Conservation (phyloP, 495 filamentous ascomycete genomes). For the Ramalina intermedia region DNA sequence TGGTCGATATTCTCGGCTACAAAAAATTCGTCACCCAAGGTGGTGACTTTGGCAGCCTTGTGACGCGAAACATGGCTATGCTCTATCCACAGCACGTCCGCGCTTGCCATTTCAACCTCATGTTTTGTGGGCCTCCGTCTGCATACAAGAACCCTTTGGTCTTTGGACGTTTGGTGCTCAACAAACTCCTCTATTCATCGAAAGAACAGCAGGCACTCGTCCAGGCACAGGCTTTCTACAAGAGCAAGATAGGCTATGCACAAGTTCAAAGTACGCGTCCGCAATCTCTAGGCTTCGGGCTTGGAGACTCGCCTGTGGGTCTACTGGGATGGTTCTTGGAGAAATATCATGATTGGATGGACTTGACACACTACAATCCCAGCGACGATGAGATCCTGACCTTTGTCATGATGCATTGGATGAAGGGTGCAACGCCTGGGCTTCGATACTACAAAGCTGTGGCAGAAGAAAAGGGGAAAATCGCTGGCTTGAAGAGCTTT, state of each 20-base stretch:
- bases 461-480: not conserved
- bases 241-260: conserved; percentile 14
- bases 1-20: conserved; percentile 21
- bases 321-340: conserved; percentile 25
- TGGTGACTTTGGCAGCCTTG: conserved; percentile 21
- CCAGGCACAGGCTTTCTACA: conserved; percentile 11
- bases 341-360: conserved; percentile 20
- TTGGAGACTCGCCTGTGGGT: conserved; percentile 26
- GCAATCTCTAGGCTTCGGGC: conserved; percentile 24
- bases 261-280: conserved; percentile 17
- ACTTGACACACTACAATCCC: conserved; percentile 5
- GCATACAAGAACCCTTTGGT: conserved; percentile 9
- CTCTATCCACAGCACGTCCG: conserved; percentile 26
- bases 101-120: conserved; percentile 19
- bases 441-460: conserved; percentile 18
- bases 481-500: conserved; percentile 7
- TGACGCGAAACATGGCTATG: conserved; percentile 21
- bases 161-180: conserved; percentile 6
- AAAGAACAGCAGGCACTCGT: conserved; percentile 9
- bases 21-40: conserved; percentile 23
- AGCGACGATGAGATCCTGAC: conserved; percentile 16
- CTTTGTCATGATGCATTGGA: conserved; percentile 23
- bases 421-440: conserved; percentile 16
- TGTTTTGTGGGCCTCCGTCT: conserved; percentile 13
- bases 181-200: conserved; percentile 4